A percentile compares a stretch with the other conserved stretches of the same genome.
These are phyloP conservation scores for Aspergillus kassunensis DNA, from an alignment of 495 filamentous ascomycete species.

Conservation along the genomic window DNA sequence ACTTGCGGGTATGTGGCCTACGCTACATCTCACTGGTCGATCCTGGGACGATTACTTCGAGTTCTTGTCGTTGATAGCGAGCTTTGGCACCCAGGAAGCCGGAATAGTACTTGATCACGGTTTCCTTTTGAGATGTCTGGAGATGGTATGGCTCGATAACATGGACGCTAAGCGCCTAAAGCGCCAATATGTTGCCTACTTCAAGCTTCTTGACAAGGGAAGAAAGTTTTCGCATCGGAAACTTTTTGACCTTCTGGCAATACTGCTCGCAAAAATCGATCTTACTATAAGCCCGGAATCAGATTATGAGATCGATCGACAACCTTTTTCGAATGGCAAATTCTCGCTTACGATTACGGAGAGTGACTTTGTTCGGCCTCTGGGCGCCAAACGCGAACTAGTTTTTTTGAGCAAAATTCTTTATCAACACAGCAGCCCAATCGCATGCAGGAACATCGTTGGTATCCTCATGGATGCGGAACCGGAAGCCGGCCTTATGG, in stretches of 20 bases:
- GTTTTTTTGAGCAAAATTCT: conserved; percentile 45
- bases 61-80: conserved; percentile 57
- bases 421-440: conserved; percentile 28
- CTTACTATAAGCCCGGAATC: conserved; percentile 28
- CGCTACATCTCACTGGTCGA: conserved; percentile 52
- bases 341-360: conserved; percentile 41
- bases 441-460: conserved; percentile 37
- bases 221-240: conserved; percentile 41
- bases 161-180: conserved; percentile 48
- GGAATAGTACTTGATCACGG: conserved; percentile 50
- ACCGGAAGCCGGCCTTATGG: conserved; percentile 37
- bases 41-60: conserved; percentile 82
- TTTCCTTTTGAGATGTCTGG: conserved; percentile 54
- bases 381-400: conserved; percentile 31
- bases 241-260: conserved; percentile 41
- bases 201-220: conserved; percentile 53
- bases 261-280: conserved; percentile 40
- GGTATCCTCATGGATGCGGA: conserved; percentile 42
- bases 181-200: conserved; percentile 50
- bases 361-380: conserved; percentile 28
- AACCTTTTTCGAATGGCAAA: conserved; percentile 23
- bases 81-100: conserved; percentile 51
- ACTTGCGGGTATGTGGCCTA: conserved; percentile 49
- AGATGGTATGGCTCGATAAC: conserved; percentile 60
- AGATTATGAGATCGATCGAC: conserved; percentile 28